Percentiles rank a stretch among this genome's conserved stretches.
Evolutionary conservation across 148 eudicot genomes (phyloP).

Genomic region (Vaccinium vitisidaea): DNA sequence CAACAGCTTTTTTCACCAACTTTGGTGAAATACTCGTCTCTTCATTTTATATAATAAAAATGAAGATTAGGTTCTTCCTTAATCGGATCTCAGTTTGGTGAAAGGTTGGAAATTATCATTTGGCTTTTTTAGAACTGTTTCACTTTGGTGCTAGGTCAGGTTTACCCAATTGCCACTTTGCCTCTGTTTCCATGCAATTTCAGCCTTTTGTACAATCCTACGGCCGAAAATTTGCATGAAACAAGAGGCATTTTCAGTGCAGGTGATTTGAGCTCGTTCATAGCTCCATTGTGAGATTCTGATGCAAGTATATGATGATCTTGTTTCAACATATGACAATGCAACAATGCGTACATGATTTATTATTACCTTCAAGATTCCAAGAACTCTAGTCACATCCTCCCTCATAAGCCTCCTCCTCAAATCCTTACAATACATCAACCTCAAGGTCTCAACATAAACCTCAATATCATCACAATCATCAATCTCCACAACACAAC

Average conservation of each 20-base stretch:
- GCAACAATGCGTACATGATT: neutral
- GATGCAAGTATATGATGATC: neutral
- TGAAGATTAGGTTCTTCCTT: neutral
- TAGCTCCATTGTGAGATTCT: neutral
- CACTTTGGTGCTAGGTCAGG: neutral
- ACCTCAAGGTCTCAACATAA: slow-evolving; percentile 68
- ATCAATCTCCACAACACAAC: slow-evolving; percentile 56
- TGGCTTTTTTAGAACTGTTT: neutral
- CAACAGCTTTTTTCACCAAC: neutral
- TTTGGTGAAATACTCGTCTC: neutral
- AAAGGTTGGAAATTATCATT: neutral
- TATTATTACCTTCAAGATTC: slow-evolving; percentile 71
- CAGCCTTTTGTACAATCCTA: neutral
- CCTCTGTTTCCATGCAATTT: neutral
- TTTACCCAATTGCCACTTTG: neutral
- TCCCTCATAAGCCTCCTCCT: slow-evolving; percentile 72
- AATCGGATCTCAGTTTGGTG: neutral
- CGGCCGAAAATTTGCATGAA: neutral
- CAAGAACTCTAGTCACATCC: slow-evolving; percentile 79
- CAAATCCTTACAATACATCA: slow-evolving; percentile 92
- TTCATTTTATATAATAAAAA: neutral
- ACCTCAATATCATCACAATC: slow-evolving; percentile 96
- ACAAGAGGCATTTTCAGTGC: neutral
- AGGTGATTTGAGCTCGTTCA: neutral
- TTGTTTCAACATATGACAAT: too few relatives aligned